Evolutionary conservation across 306 rosid species (phyloP).

Genomic region (Dalbergia cultrata): DNA sequence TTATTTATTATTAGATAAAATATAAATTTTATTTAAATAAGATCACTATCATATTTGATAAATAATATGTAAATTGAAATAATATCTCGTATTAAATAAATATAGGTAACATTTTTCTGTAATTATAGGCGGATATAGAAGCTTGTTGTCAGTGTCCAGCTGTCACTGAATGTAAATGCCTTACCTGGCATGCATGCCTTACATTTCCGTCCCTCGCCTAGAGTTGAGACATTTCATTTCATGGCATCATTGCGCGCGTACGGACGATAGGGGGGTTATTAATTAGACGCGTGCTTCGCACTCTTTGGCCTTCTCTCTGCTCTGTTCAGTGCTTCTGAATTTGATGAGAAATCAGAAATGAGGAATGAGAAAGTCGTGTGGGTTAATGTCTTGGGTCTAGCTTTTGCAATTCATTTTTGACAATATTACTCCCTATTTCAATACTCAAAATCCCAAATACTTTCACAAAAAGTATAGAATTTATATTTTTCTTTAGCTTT

Average conservation of each 20-base stretch:
- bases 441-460: too few relatives aligned
- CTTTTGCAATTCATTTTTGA: background rate
- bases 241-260: background rate
- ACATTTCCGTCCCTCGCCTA: background rate
- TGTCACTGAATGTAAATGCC: slow-evolving; percentile 50
- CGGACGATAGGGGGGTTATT: background rate
- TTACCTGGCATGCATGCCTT: slow-evolving; percentile 20
- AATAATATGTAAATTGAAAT: too few relatives aligned
- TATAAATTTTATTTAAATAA: too few relatives aligned
- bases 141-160: slow-evolving; percentile 54
- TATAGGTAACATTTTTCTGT: too few relatives aligned
- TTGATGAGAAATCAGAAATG: background rate
- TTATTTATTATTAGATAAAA: too few relatives aligned
- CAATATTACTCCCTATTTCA: too few relatives aligned
- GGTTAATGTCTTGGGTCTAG: background rate
- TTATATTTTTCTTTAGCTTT: too few relatives aligned
- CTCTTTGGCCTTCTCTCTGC: background rate
- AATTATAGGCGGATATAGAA: slow-evolving; percentile 32
- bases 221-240: too few relatives aligned
- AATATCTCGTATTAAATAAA: too few relatives aligned
- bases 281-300: background rate
- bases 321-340: background rate
- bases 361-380: too few relatives aligned
- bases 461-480: too few relatives aligned
- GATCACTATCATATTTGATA: too few relatives aligned